Percentiles rank a stretch among this genome's conserved stretches.
Conservation (phyloP, 2,329 filamentous ascomycete species). For the Aspergillus costaricaensis region DNA sequence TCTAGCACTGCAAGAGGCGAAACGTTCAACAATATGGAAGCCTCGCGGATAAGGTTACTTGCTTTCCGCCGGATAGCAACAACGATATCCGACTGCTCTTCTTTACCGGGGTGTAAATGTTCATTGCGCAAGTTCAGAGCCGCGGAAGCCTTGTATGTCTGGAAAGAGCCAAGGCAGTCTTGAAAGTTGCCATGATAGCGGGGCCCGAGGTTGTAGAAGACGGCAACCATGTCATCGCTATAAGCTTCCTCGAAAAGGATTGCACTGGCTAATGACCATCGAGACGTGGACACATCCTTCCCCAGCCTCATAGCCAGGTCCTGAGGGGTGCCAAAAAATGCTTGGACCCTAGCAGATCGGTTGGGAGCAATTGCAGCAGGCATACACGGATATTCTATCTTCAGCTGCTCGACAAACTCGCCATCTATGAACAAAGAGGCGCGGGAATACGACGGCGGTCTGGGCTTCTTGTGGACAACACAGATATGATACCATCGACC, state of each 20-base stretch:
- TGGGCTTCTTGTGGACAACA: conserved; percentile 78
- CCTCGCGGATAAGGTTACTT: conserved; percentile 77
- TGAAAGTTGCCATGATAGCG: conserved; percentile 96
- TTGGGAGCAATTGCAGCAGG: conserved; percentile 64
- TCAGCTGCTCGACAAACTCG: conserved; percentile 89
- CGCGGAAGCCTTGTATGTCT: conserved; percentile 93
- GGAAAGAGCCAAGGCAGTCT: conserved; percentile 91
- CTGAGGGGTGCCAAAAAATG: conserved; percentile 88
- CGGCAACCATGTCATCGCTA: conserved; percentile 88
- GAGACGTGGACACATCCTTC: conserved; percentile 70
- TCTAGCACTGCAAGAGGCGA: conserved; percentile 78
- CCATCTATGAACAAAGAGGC: conserved; percentile 90
- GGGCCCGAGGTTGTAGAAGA: conserved; percentile 85
- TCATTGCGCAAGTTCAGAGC: conserved; percentile 90
- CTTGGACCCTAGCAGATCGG: conserved; percentile 68
- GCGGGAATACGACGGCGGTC: conserved; percentile 73
- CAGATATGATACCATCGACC: conserved; percentile 91
- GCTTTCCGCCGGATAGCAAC: conserved; percentile 84
- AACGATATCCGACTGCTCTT: conserved; percentile 88
- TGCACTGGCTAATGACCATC: conserved; percentile 87
- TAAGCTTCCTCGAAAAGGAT: conserved; percentile 85
- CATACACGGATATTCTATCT: conserved; percentile 80
- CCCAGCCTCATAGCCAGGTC: conserved; percentile 79
- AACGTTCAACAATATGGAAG: conserved; percentile 78
- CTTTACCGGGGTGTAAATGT: conserved; percentile 81